A percentile compares a stretch with the other conserved stretches of the same genome.
phyloP scores from a whole-genome alignment of 495 filamentous ascomycete genomes.

The Parathielavia appendiculata region DNA sequence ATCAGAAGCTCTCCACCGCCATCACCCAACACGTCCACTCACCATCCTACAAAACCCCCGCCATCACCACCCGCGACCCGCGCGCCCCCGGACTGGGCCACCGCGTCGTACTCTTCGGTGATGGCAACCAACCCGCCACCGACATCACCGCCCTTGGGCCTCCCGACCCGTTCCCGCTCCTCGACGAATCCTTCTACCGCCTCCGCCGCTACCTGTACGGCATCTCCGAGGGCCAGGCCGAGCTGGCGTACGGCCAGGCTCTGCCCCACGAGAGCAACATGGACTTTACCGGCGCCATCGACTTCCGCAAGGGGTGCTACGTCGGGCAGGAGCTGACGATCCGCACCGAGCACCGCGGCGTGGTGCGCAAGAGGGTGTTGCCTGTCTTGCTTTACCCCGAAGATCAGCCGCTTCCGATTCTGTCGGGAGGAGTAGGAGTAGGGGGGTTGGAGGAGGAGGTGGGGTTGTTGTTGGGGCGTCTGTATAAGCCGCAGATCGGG shows the following conservation, averaged over 20 bases:
- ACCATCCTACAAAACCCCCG: background rate
- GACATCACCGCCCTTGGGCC: background rate
- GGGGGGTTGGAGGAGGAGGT: constrained; percentile 29
- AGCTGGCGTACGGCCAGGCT: constrained; percentile 63
- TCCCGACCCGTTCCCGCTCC: constrained; percentile 14
- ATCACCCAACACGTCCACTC: background rate
- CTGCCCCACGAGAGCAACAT: constrained; percentile 81
- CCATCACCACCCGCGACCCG: constrained; percentile 47
- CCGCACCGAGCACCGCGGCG: constrained; percentile 85
- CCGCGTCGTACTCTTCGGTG: constrained; percentile 44
- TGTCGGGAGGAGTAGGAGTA: too few relatives aligned
- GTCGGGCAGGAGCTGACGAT: constrained; percentile 95
- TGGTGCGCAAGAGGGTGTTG: constrained; percentile 86
- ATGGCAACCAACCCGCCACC: background rate
- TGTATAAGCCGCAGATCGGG: constrained; percentile 32
- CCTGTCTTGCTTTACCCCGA: constrained; percentile 67
- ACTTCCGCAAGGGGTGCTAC: constrained; percentile 96
- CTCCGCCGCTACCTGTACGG: constrained; percentile 71
- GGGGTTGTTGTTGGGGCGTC: constrained; percentile 27
- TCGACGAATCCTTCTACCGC: constrained; percentile 48
- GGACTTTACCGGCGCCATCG: constrained; percentile 74
- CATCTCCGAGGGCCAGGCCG: constrained; percentile 74
- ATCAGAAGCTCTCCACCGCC: background rate
- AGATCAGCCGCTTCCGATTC: constrained; percentile 20
- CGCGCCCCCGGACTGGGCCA: constrained; percentile 66